Evolutionary conservation across 2,329 filamentous ascomycete genomes (phyloP), one percentile per base, ranked within the genome.

Genomic region (Sclerotinia minor): DNA sequence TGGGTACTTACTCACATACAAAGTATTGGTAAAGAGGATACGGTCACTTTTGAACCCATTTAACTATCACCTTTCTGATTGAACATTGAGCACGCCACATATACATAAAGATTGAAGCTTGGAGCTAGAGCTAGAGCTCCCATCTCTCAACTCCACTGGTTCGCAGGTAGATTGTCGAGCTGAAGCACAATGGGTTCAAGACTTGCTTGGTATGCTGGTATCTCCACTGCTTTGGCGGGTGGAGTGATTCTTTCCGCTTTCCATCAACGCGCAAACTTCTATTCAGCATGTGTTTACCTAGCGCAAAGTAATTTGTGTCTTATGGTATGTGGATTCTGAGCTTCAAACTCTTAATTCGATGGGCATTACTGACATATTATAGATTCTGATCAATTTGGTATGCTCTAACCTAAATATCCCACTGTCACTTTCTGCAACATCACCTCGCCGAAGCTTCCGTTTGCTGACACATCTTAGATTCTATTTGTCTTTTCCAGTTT

Each of bases 201-300:
- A 45, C 69, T 84, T 82, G 81, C 81, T 79, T 78, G 79, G 70
- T 85, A 85, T 75, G 78, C 82, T 73, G 82, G 81, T 79, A 83
- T 84, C 79, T 97, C 94, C 67, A 89, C 91, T 79, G 89, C 89
- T 80, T 88, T 96, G 77, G 94, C 94, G 75, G 90, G 87, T 72
- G 87, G 88, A 75, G 93, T 97, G 69, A 85, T 97, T 69, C 81
- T 96, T 68, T 95, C 94, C 77, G 94, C 95, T 70, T 94, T 98
- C 80, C 91, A 95, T 77, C 92, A 98, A 81, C 88, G 95, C 72
- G 90, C 95, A 71, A 99, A 99, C 81, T 99, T 98, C 84, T 99
- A 99, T 82, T 96, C 94, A 66, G 94, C 95, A 73, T 95, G 93
- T 81, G 95, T 99, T 60, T 97, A 98, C 80, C 87, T 99, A 63